These are phyloP conservation scores for Prunus armeniaca DNA, from an alignment of 306 rosid species.

Conservation along the genomic window DNA sequence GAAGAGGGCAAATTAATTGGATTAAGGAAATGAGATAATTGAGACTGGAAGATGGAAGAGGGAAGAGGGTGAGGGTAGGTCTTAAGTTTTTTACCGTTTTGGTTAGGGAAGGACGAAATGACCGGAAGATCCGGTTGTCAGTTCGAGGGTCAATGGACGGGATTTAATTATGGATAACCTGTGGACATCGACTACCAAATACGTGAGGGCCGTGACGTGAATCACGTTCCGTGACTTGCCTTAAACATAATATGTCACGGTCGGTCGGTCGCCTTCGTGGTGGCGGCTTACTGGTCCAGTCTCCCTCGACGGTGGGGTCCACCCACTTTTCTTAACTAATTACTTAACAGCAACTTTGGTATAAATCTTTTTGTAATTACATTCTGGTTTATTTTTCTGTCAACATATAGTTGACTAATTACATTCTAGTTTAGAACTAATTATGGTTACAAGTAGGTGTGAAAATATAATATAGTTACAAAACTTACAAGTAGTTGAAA, in stretches of 20 bases:
- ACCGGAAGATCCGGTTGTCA: constrained; percentile 25
- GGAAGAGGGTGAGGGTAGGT: background rate
- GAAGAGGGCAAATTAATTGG: background rate
- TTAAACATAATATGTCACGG: background rate
- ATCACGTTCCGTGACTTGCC: background rate
- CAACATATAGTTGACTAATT: background rate
- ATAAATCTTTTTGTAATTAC: no score
- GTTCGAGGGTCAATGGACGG: constrained; percentile 16
- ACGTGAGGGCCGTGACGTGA: background rate
- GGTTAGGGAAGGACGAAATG: background rate
- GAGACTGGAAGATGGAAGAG: background rate
- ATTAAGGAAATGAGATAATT: background rate
- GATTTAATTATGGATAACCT: constrained; percentile 5
- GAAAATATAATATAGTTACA: background rate
- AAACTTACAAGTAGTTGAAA: background rate
- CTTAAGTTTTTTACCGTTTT: background rate
- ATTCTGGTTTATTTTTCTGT: no score
- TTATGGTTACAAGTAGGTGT: background rate
- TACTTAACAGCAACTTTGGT: no score
- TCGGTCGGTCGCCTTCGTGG: background rate
- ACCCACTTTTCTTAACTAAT: no score
- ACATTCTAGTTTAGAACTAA: no score
- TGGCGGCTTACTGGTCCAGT: background rate
- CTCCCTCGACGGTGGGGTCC: background rate
- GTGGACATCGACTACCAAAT: background rate